Percentiles rank a stretch among this genome's conserved stretches.
phyloP scores from a whole-genome alignment of 345 rosid genomes.

The Pistacia vera region DNA sequence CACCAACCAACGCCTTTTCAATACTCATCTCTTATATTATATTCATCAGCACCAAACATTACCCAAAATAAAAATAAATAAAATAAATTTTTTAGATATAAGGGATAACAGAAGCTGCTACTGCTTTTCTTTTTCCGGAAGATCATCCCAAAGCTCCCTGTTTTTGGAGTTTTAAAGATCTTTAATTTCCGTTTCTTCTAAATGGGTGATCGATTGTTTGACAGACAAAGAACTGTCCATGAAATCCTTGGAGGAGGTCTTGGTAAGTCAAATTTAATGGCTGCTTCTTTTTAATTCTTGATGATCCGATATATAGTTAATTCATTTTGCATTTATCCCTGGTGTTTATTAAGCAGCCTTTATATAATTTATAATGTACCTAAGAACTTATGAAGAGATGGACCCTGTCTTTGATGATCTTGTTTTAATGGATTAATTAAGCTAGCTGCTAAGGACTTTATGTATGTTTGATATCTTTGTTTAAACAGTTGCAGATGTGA shows the following conservation, averaged over 20 bases:
- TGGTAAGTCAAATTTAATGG: conserved; percentile 41
- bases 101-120: conserved; percentile 7
- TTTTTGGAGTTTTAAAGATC: conserved; percentile 45
- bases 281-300: background rate
- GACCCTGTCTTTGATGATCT: background rate
- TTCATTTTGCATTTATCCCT: conserved; percentile 1
- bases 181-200: conserved; percentile 20
- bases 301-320: background rate
- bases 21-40: conserved; percentile 1
- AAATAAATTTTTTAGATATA: background rate
- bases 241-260: conserved; percentile 85
- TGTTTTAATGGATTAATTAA: background rate
- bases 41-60: background rate
- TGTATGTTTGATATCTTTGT: conserved; percentile 1
- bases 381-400: background rate
- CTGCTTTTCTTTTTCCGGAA: conserved; percentile 8
- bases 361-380: background rate
- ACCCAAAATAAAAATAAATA: background rate
- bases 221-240: conserved; percentile 67
- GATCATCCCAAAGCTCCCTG: conserved; percentile 18
- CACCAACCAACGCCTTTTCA: conserved; percentile 27
- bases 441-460: background rate
- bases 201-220: conserved; percentile 74
- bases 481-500: conserved; percentile 85
- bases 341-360: background rate